Percentiles rank a stretch among this genome's conserved stretches.
Conservation (phyloP, 192 early-diverging fungal species). For the Coemansia sp. region DNA sequence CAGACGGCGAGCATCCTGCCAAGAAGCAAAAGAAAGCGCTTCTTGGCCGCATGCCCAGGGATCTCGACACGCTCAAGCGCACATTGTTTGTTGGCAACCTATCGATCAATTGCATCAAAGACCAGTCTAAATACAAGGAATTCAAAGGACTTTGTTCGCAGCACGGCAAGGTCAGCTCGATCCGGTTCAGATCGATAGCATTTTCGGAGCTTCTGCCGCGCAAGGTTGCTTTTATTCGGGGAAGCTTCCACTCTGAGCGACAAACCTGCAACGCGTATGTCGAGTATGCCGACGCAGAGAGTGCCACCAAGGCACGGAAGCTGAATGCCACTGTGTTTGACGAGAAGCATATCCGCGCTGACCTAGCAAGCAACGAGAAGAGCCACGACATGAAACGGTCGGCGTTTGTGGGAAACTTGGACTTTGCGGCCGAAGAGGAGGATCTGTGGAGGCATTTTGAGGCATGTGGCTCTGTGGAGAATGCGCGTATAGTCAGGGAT, state of each 20-base stretch:
- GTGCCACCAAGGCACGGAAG: slow-evolving; percentile 56
- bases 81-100: slow-evolving; percentile 98
- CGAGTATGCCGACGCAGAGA: slow-evolving; percentile 67
- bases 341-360: slow-evolving; percentile 88
- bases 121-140: slow-evolving; percentile 65
- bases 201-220: slow-evolving; percentile 52
- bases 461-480: slow-evolving; percentile 69
- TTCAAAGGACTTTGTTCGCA: slow-evolving; percentile 66
- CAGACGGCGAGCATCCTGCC: slow-evolving; percentile 2
- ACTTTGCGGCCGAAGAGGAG: slow-evolving; percentile 73
- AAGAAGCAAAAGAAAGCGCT: slow-evolving; percentile 43
- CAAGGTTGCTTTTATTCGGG: slow-evolving; percentile 79
- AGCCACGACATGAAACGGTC: slow-evolving; percentile 76
- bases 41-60: slow-evolving; percentile 45
- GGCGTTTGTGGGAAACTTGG: slow-evolving; percentile 71
- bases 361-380: slow-evolving; percentile 54
- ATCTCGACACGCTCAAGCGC: slow-evolving; percentile 61
- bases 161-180: slow-evolving; percentile 75
- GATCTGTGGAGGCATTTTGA: slow-evolving; percentile 70
- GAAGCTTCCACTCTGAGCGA: slow-evolving; percentile 80
- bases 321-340: slow-evolving; percentile 81
- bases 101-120: slow-evolving; percentile 62
- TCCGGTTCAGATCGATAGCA: slow-evolving; percentile 89
- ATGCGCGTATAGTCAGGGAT: slow-evolving; percentile 85
- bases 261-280: slow-evolving; percentile 89